phyloP scores from a whole-genome alignment of 2,329 filamentous ascomycete genomes.

The Periconia sp. region DNA sequence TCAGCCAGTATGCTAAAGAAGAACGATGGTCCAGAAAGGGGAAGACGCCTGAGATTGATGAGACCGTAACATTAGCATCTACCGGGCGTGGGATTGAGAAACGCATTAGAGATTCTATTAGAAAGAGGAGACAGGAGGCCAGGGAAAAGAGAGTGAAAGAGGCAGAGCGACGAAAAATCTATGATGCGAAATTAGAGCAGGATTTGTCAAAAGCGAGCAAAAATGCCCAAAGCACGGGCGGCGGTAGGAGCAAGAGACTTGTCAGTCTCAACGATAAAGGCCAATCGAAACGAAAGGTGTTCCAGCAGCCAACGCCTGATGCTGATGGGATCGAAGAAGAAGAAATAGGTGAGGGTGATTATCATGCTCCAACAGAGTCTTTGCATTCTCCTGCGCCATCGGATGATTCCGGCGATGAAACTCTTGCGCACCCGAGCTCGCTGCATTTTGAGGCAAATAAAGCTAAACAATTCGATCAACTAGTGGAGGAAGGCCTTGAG shows the following conservation, averaged over 20 bases:
- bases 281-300: not conserved
- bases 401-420: too few relatives aligned
- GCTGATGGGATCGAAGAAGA: too few relatives aligned
- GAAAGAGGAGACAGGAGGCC: not conserved
- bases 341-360: too few relatives aligned
- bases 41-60: conserved; percentile 36
- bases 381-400: too few relatives aligned
- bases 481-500: too few relatives aligned
- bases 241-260: not conserved
- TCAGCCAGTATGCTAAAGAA: conserved; percentile 32
- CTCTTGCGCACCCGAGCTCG: too few relatives aligned
- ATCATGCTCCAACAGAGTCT: too few relatives aligned
- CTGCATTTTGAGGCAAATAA: too few relatives aligned
- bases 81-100: not conserved
- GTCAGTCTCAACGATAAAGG: not conserved
- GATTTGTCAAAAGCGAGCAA: not conserved
- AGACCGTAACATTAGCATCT: conserved; percentile 27
- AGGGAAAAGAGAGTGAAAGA: not conserved
- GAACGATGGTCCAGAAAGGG: conserved; percentile 24
- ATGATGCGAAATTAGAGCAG: not conserved
- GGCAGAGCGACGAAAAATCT: not conserved
- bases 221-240: not conserved
- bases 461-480: too few relatives aligned
- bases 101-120: not conserved
- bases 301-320: too few relatives aligned